These are phyloP conservation scores for Karstenula rhodostoma DNA, from an alignment of 2,329 filamentous ascomycete species.

Conservation along the genomic window DNA sequence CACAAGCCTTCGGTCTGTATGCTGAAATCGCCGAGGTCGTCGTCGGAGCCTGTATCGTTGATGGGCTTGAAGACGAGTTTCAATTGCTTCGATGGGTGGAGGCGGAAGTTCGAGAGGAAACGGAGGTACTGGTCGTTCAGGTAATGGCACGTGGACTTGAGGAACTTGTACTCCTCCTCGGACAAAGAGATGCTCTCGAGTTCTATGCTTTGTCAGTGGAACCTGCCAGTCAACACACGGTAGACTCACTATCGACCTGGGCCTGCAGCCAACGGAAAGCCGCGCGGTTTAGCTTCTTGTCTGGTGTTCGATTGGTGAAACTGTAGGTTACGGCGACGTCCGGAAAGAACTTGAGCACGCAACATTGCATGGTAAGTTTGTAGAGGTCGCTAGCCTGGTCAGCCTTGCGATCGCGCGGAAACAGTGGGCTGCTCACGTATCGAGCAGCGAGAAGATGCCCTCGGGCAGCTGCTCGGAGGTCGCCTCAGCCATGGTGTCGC, in stretches of 20 bases:
- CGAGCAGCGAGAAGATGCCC: constrained; percentile 56
- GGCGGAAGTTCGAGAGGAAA: constrained; percentile 81
- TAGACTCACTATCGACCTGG: constrained; percentile 76
- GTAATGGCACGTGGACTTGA: constrained; percentile 82
- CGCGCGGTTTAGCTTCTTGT: constrained; percentile 85
- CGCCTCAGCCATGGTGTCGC: constrained; percentile 30
- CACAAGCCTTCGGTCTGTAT: constrained; percentile 83
- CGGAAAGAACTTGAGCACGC: constrained; percentile 87
- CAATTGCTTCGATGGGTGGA: constrained; percentile 84
- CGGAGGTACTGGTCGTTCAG: constrained; percentile 78
- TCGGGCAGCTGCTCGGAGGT: constrained; percentile 41
- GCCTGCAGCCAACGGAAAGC: constrained; percentile 86
- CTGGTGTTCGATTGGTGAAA: constrained; percentile 93
- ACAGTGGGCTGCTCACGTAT: constrained; percentile 45
- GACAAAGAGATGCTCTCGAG: constrained; percentile 83
- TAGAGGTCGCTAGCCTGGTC: constrained; percentile 69
- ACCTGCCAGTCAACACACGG: not conserved
- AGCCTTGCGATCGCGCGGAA: not conserved
- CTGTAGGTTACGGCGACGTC: constrained; percentile 83
- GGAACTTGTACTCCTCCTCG: constrained; percentile 79
- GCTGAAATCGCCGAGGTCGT: constrained; percentile 74
- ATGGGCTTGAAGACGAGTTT: constrained; percentile 68
- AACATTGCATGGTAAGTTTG: constrained; percentile 97
- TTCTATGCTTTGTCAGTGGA: constrained; percentile 58
- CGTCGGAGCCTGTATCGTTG: constrained; percentile 68